A percentile compares a stretch with the other conserved stretches of the same genome.
Evolutionary conservation across 2,329 filamentous ascomycete genomes (phyloP).

Genomic region (Penicillium paneum): DNA sequence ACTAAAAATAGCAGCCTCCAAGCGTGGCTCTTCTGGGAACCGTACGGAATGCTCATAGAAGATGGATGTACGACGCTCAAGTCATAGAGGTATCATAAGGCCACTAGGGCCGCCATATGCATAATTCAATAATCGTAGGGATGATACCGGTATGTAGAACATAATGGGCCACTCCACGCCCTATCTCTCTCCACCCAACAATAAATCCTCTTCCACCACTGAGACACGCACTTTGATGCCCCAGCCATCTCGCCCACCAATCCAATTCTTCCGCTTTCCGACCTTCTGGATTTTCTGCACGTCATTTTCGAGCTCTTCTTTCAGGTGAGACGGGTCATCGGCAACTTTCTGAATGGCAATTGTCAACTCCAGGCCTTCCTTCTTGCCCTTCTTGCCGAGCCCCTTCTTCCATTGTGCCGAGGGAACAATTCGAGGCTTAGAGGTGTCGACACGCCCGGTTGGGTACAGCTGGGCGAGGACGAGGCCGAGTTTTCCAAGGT

Average conservation of each 20-base stretch:
- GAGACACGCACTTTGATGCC: constrained; percentile 24
- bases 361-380: constrained; percentile 28
- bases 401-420: constrained; percentile 28
- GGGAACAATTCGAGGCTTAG: constrained; percentile 27
- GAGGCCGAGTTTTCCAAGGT: constrained; percentile 32
- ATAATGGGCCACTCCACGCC: not conserved
- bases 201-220: constrained; percentile 19
- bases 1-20: too few relatives aligned
- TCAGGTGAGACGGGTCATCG: constrained; percentile 25
- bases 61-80: too few relatives aligned
- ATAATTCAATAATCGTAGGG: not conserved
- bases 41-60: too few relatives aligned
- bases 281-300: constrained; percentile 33
- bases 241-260: constrained; percentile 32
- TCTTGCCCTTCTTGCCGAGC: constrained; percentile 33
- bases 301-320: constrained; percentile 23
- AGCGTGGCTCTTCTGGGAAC: too few relatives aligned
- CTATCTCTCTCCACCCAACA: not conserved
- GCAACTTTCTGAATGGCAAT: constrained; percentile 25
- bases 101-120: not conserved
- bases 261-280: constrained; percentile 39
- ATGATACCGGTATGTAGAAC: not conserved
- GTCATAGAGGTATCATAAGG: not conserved
- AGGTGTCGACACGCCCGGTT: constrained; percentile 26
- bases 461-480: constrained; percentile 33